A percentile compares a stretch with the other conserved stretches of the same genome.
Conservation (phyloP, 495 filamentous ascomycete genomes). For the Neurospora tetraspora region DNA sequence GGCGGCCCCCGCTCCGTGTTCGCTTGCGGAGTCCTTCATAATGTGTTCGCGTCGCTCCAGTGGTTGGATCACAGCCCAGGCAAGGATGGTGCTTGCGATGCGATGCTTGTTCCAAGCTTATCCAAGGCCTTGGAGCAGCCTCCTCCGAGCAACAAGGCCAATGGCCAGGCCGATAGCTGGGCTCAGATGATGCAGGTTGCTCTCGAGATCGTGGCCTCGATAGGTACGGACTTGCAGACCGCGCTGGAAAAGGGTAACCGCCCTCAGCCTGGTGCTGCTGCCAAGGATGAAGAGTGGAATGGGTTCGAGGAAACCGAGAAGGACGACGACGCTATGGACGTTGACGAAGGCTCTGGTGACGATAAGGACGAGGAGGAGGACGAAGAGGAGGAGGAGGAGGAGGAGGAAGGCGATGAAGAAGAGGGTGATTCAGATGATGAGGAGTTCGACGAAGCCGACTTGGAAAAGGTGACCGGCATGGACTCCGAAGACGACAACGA, state of each 20-base stretch:
- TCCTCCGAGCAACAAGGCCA: slow-evolving; percentile 12
- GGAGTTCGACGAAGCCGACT: slow-evolving; percentile 37
- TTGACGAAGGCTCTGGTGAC: slow-evolving; percentile 20
- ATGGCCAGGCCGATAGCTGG: slow-evolving; percentile 18
- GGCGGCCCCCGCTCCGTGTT: slow-evolving; percentile 29
- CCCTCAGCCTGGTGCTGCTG: slow-evolving; percentile 4
- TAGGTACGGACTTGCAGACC: slow-evolving; percentile 43
- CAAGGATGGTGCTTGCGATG: slow-evolving; percentile 36
- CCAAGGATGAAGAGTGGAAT: slow-evolving; percentile 19
- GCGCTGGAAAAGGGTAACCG: slow-evolving; percentile 30
- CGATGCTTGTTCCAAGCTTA: slow-evolving; percentile 35
- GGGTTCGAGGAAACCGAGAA: slow-evolving; percentile 24
- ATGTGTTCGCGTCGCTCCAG: slow-evolving; percentile 34
- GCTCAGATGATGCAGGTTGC: slow-evolving; percentile 35
- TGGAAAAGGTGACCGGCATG: slow-evolving; percentile 44
- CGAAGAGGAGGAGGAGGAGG: slow-evolving; percentile 21
- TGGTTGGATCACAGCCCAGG: slow-evolving; percentile 40
- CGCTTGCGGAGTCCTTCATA: slow-evolving; percentile 44
- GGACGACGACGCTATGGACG: slow-evolving; percentile 21
- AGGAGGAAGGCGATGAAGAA: slow-evolving; percentile 23
- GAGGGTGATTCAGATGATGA: slow-evolving; percentile 23
- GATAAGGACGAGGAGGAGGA: slow-evolving; percentile 26
- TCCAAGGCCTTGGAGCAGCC: slow-evolving; percentile 26
- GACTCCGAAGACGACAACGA: slow-evolving; percentile 29
- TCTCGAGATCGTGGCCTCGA: slow-evolving; percentile 48